Base-by-base conservation (phyloP, 2,329 filamentous ascomycete genomes). In the Ophiostoma piceae region DNA sequence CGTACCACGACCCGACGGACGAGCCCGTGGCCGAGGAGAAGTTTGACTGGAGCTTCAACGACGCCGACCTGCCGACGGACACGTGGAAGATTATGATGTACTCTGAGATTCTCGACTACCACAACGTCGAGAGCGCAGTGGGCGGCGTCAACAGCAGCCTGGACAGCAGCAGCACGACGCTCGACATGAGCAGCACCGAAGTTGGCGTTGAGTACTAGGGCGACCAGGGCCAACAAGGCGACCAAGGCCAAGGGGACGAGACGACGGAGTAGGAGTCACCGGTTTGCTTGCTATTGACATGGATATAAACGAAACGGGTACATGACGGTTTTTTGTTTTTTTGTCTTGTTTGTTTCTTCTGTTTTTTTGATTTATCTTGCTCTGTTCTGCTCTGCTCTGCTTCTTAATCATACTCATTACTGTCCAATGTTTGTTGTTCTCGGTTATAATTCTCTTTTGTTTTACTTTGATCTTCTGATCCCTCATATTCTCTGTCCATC, bases 1-100 rank as follows among this genome's bases (percentile, higher is more conserved):
- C 94, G 8, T 99, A 99, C 83, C 95, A 99, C 81, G 95, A 99
- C 78, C 94, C 95, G 9, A 95, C 92, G 64, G 95, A 99, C 77
- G 95, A 99, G 84, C 95, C 95, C 1, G 89, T 93, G 19, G 92
- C 95, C 29, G 92, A 97, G 72, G 94, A 97, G 84, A 97, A 97
- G 82, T 99, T 99, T 76, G 95, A 99, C 79, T 99, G 95, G 95
- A 97, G 94, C 69, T 99, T 99, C 82, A 98, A 98, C 79, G 95
- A 99, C 76, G 95, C 94, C 66, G 95, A 99, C 78, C 84, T 99
- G 70, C 94, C 95, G 0, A 94, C 98, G 67, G 95, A 99, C 78
- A 97, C 94, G n/a, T 99, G 95, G 95, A 99, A 99, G 84, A 97
- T 99, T 79, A 99, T 98, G 95, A 99, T 99, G 95, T 97, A 85